Conservation (phyloP, 139 green algal species). For the Diplosphaera chodatii region DNA sequence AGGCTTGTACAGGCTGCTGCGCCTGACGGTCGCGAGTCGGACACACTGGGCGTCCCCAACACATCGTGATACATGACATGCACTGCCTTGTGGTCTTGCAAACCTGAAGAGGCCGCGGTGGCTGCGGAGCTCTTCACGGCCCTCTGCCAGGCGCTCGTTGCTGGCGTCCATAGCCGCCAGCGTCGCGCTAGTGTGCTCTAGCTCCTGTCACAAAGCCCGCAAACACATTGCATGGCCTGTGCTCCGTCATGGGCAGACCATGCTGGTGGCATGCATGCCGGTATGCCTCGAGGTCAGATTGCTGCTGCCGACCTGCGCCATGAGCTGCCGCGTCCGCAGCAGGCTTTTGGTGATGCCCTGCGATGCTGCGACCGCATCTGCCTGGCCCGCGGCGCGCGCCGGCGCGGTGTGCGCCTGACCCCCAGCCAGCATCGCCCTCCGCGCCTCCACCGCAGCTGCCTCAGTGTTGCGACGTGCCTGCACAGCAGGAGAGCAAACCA, state of each 20-base stretch:
- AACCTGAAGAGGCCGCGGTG: constrained; percentile 40
- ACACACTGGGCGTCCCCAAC: no score
- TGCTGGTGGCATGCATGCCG: no score
- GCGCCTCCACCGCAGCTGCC: constrained; percentile 6
- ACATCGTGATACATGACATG: no score
- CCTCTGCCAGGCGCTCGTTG: constrained; percentile 34
- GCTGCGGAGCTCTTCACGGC: constrained; percentile 47
- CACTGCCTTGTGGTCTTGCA: no score
- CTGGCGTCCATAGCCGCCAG: constrained; percentile 57
- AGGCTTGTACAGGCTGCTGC: no score
- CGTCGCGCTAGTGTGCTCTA: constrained; percentile 60
- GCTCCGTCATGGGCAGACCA: no score
- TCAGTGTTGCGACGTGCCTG: constrained; percentile 4
- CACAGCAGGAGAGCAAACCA: no score
- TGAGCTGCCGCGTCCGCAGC: constrained; percentile 49
- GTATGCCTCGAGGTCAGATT: no score
- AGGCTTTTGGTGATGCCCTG: constrained; percentile 61
- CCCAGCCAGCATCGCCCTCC: constrained; percentile 22
- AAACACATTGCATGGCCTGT: no score
- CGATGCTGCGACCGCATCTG: constrained; percentile 29
- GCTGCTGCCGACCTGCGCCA: constrained; percentile 26
- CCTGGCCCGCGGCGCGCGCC: constrained; percentile 36
- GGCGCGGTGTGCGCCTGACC: constrained; percentile 16
- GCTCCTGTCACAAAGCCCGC: no score
- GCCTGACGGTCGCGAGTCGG: no score